These are phyloP conservation scores for Sphagnum contortum DNA, from an alignment of 225 moss, liverwort and hornwort genomes.

Conservation along the genomic window DNA sequence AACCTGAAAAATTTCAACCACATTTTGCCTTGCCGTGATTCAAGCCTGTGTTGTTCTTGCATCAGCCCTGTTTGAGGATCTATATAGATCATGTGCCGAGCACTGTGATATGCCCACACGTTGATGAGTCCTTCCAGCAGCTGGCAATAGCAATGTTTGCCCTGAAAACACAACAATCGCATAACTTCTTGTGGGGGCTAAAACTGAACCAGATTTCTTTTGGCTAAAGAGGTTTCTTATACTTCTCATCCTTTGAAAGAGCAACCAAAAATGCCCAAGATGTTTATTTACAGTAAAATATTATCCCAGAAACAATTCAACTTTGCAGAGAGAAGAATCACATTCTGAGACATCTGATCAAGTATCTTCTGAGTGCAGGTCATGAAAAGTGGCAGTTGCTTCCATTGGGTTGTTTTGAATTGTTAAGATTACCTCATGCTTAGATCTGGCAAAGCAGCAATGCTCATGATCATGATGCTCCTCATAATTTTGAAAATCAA, in stretches of 20 bases:
- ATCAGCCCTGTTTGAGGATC: constrained; percentile 64
- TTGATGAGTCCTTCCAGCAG: constrained; percentile 83
- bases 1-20: constrained; percentile 57
- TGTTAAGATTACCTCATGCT: constrained; percentile 39
- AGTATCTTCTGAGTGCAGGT: too few relatives aligned
- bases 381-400: too few relatives aligned
- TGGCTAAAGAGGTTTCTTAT: too few relatives aligned
- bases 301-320: too few relatives aligned
- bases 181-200: too few relatives aligned
- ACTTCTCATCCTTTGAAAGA: too few relatives aligned
- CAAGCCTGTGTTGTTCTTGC: constrained; percentile 65
- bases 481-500: constrained; percentile 59
- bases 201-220: too few relatives aligned
- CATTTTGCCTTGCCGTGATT: constrained; percentile 58
- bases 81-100: constrained; percentile 62
- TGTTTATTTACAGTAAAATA: too few relatives aligned
- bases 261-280: too few relatives aligned
- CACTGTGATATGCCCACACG: constrained; percentile 94
- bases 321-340: too few relatives aligned
- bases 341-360: too few relatives aligned
- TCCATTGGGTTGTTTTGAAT: too few relatives aligned
- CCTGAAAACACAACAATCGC: constrained; percentile 24
- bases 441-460: constrained; percentile 62
- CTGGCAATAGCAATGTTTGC: constrained; percentile 75
- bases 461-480: constrained; percentile 61